Conservation (phyloP, 208 protist genomes). For the Leishmania gerbilli region DNA sequence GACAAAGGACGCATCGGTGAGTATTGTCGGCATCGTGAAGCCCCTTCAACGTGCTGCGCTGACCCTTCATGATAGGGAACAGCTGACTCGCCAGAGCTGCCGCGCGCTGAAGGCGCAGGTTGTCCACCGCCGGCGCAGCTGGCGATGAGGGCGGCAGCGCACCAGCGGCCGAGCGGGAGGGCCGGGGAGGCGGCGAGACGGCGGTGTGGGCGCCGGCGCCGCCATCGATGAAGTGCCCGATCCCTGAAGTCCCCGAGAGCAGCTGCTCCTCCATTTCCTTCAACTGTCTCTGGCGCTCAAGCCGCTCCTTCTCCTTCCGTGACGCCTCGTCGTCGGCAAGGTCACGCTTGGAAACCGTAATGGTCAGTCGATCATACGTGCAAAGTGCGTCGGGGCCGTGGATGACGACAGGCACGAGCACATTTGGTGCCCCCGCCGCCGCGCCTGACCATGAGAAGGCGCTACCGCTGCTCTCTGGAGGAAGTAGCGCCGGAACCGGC, state of each 20-base stretch:
- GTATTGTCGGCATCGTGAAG: constrained; percentile 28
- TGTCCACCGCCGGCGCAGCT: constrained; percentile 19
- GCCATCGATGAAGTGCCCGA: background rate
- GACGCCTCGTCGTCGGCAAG: constrained; percentile 51
- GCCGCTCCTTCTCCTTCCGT: constrained; percentile 34
- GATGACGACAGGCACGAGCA: constrained; percentile 9
- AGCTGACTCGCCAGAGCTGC: constrained; percentile 50
- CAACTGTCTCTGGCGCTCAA: constrained; percentile 37
- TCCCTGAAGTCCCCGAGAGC: constrained; percentile 1
- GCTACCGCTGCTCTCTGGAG: background rate
- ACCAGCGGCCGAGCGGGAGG: background rate
- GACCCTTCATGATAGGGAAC: constrained; percentile 59
- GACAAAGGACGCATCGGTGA: constrained; percentile 68
- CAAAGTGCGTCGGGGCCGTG: constrained; percentile 36
- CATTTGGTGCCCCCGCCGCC: background rate
- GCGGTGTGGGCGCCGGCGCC: background rate
- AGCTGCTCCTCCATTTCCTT: constrained; percentile 55
- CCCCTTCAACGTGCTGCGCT: constrained; percentile 9
- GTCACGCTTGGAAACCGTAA: constrained; percentile 62
- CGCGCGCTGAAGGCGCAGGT: constrained; percentile 46
- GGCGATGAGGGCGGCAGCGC: background rate
- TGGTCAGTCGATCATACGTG: constrained; percentile 71
- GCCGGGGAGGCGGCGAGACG: background rate
- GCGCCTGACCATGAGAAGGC: constrained; percentile 3
- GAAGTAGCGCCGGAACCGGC: background rate